phyloP scores from a whole-genome alignment of 768 basidiomycete genomes.

The Cyathus striatus region DNA sequence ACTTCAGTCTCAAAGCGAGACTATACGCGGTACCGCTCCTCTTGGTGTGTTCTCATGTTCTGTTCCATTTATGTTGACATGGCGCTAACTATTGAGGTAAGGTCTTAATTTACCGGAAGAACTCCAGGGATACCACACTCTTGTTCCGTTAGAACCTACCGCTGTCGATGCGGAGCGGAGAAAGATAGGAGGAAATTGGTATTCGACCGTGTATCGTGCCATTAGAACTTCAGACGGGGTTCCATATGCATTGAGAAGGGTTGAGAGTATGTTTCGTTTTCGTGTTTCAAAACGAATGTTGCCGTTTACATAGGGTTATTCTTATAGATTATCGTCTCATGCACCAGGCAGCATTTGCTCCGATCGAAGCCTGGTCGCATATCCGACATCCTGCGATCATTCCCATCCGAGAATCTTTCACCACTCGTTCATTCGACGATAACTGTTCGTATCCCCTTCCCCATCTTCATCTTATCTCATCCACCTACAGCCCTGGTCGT shows the following conservation, averaged over 20 bases:
- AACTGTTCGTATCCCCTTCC: conserved; percentile 58
- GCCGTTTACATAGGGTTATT: conserved; percentile 7
- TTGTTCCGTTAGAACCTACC: conserved; percentile 70
- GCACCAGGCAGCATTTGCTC: conserved; percentile 74
- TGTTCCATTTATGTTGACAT: conserved; percentile 1
- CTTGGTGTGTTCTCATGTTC: conserved; percentile 17
- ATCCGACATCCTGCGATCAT: conserved; percentile 86
- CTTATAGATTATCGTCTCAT: conserved; percentile 73
- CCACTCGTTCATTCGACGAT: conserved; percentile 88
- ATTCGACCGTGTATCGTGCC: conserved; percentile 81
- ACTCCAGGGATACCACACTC: conserved; percentile 84
- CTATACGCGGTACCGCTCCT: conserved; percentile 45
- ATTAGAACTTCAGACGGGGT: conserved; percentile 71
- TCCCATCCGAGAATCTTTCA: conserved; percentile 86
- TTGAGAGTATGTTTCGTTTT: conserved; percentile 66
- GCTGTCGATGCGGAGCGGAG: conserved; percentile 48
- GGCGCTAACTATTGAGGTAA: conserved; percentile 23
- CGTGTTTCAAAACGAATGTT: conserved; percentile 1
- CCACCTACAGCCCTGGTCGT: conserved; percentile 74
- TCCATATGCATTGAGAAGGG: conserved; percentile 71
- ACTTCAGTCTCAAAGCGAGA: conserved; percentile 59
- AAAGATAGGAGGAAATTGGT: conserved; percentile 82
- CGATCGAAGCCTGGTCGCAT: conserved; percentile 82
- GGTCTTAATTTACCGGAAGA: conserved; percentile 75
- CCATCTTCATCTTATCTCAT: conserved; percentile 1